These are phyloP conservation scores for Salvia splendens DNA, from an alignment of 257 asterid genomes.

Conservation along the genomic window DNA sequence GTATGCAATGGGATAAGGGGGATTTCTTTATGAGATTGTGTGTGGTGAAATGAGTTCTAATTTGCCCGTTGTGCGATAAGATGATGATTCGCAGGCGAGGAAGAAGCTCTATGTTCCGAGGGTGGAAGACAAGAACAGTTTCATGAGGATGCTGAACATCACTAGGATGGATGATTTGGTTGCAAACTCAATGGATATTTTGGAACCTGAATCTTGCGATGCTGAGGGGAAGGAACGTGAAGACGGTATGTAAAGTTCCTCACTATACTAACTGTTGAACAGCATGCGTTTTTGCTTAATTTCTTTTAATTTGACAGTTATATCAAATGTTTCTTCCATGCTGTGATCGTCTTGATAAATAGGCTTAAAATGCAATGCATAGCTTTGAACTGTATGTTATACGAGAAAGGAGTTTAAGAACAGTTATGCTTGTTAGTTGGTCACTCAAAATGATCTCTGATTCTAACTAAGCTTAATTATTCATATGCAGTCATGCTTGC, in stretches of 20 bases:
- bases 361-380: neutral
- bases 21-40: slow-evolving; percentile 4
- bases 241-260: slow-evolving; percentile 56
- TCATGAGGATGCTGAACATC: slow-evolving; percentile 92
- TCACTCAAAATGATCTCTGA: neutral
- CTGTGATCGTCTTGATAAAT: neutral
- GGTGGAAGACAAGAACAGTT: slow-evolving; percentile 88
- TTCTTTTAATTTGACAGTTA: neutral
- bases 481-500: slow-evolving; percentile 75
- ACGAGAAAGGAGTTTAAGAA: neutral
- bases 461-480: slow-evolving; percentile 26
- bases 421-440: neutral
- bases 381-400: slow-evolving; percentile 7
- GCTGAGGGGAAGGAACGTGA: slow-evolving; percentile 78
- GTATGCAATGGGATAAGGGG: neutral
- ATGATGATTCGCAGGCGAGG: slow-evolving; percentile 47
- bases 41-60: slow-evolving; percentile 22
- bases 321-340: neutral
- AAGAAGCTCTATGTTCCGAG: slow-evolving; percentile 93
- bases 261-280: neutral
- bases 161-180: slow-evolving; percentile 75
- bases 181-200: slow-evolving; percentile 84
- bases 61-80: slow-evolving; percentile 44
- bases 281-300: neutral
- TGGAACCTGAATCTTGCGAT: slow-evolving; percentile 80